Percentiles rank a stretch among this genome's conserved stretches.
phyloP scores from a whole-genome alignment of 306 rosid species.

The Gastrolobium bilobum region DNA sequence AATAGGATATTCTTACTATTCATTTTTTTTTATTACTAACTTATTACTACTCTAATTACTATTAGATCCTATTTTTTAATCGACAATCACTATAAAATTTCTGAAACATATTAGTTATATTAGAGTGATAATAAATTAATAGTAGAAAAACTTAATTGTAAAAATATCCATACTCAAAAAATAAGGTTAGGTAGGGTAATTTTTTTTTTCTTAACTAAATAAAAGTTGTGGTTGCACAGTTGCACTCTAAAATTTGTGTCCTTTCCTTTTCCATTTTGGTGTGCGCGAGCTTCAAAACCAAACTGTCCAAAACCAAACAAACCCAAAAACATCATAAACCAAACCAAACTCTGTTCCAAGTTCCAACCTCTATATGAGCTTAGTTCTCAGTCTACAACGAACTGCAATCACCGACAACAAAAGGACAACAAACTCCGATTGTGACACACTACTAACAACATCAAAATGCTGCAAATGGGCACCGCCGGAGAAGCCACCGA shows the following conservation, averaged over 20 bases:
- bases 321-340: conserved; percentile 30
- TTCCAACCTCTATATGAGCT: conserved; percentile 14
- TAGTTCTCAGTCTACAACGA: conserved; percentile 6
- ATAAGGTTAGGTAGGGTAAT: too few relatives aligned
- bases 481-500: conserved; percentile 47
- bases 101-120: too few relatives aligned
- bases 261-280: conserved; percentile 55
- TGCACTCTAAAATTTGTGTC: conserved; percentile 15
- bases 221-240: conserved; percentile 25
- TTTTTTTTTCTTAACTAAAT: too few relatives aligned
- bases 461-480: conserved; percentile 60
- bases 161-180: too few relatives aligned
- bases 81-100: too few relatives aligned
- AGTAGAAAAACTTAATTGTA: too few relatives aligned
- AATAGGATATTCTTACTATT: too few relatives aligned
- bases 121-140: too few relatives aligned
- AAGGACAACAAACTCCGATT: conserved; percentile 42
- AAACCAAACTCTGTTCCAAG: neutral
- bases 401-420: conserved; percentile 45
- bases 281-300: conserved; percentile 36
- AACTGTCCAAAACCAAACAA: conserved; percentile 48
- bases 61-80: too few relatives aligned
- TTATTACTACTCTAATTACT: too few relatives aligned
- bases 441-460: conserved; percentile 21
- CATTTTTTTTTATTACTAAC: too few relatives aligned